Evolutionary conservation across 2,329 filamentous ascomycete species (phyloP).

Genomic region (Fusarium miscanthi): DNA sequence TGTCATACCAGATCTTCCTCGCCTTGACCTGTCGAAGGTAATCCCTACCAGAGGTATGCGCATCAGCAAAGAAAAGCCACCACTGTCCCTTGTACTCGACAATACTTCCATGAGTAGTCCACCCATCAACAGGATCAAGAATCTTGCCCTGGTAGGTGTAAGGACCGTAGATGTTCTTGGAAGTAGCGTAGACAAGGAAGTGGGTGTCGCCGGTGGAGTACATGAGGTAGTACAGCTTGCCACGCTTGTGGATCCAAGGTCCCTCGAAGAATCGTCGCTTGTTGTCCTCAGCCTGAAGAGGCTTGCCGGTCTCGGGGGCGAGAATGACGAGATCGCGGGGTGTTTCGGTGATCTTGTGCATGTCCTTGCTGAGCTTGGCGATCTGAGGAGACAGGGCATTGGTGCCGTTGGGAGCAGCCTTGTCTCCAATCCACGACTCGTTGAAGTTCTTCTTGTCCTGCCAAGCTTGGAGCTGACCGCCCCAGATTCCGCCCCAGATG

Average conservation of each 20-base stretch:
- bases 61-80: slow-evolving; percentile 25
- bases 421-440: slow-evolving; percentile 1
- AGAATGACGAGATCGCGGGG: slow-evolving; percentile 16
- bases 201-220: slow-evolving; percentile 17
- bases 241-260: slow-evolving; percentile 10
- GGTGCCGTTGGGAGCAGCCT: slow-evolving; percentile 10
- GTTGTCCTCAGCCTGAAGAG: slow-evolving; percentile 6
- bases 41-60: slow-evolving; percentile 10
- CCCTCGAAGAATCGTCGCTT: slow-evolving; percentile 16
- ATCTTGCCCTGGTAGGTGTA: slow-evolving; percentile 17
- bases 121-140: slow-evolving; percentile 11
- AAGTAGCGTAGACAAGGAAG: slow-evolving; percentile 16
- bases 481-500: slow-evolving; percentile 9
- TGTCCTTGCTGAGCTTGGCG: slow-evolving; percentile 17
- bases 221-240: slow-evolving; percentile 16
- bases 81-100: slow-evolving; percentile 16
- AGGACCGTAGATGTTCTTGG: slow-evolving; percentile 14
- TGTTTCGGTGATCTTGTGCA: slow-evolving; percentile 21
- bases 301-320: slow-evolving; percentile 14
- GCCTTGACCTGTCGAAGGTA: slow-evolving; percentile 19
- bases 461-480: slow-evolving; percentile 18
- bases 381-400: slow-evolving; percentile 6
- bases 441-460: slow-evolving; percentile 17
- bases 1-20: slow-evolving; percentile 25
- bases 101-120: slow-evolving; percentile 25